Base-by-base conservation (phyloP, 1,284 basidiomycete genomes). In the Rhizoctonia solani region DNA sequence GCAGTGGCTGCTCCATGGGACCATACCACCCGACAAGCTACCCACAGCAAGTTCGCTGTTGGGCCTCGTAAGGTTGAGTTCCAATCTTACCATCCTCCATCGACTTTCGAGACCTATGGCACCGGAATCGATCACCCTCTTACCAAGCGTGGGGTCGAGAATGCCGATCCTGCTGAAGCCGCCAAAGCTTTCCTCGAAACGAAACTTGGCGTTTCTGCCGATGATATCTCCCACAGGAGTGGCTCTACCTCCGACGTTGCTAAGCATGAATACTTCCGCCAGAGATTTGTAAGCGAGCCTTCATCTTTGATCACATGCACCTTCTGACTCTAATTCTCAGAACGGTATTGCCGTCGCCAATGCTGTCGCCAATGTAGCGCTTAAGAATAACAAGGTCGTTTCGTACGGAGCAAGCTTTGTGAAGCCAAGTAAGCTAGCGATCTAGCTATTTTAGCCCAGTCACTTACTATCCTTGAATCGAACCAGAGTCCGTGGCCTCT, bases 331-430 rank as follows among this genome's bases (percentile, higher is more conserved):
- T 41, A 19, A 46, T 41, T 16, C 58, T 6, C 47, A 81, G 82
- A 76, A 82, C 27, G 81, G 79, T 3, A 75, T 82, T 53, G 77
- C 79, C 1, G 76, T 83, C 56, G 77, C 78, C 6, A 83, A 83
- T 61, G 81, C 81, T 11, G 81, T 82, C 4, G 81, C 81, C 32
- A 82, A 81, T 68, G 76, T 82, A 32, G 80, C 80, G 1, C 79
- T 78, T 68, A 72, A 69, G 39, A 37, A 25, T 13, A 75, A 75
- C 67, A 78, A 79, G 71, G 78, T 82, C 56, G 76, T 81, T 13
- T 76, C 83, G 1, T 82, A 83, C 69, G 81, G 83, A 16, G 78
- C 79, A 4, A 84, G 81, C 1, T 85, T 85, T 73, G 78, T 85
- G 14, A 78, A 80, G 68, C 73, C 79, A 0, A 73, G 81, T 81